A percentile compares a stretch with the other conserved stretches of the same genome.
phyloP scores from a whole-genome alignment of 345 rosid genomes.

The Brassica rapa region DNA sequence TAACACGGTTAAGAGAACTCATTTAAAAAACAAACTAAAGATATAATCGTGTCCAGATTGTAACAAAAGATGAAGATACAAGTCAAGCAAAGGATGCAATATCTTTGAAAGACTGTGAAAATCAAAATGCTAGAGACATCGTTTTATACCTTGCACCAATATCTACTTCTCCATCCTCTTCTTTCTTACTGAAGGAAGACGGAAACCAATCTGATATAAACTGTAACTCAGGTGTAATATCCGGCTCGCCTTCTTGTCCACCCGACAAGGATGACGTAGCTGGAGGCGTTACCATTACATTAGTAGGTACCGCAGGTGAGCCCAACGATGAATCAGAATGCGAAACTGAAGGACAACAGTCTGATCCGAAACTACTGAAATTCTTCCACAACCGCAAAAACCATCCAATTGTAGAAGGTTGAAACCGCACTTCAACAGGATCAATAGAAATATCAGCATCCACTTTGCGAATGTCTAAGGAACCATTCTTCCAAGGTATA shows the following conservation, averaged over 20 bases:
- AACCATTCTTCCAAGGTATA: constrained; percentile 96
- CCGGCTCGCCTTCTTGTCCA: constrained; percentile 48
- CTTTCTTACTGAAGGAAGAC: constrained; percentile 41
- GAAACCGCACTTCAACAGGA: constrained; percentile 75
- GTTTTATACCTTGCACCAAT: constrained; percentile 77
- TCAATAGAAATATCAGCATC: constrained; percentile 75
- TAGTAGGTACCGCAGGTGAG: constrained; percentile 38
- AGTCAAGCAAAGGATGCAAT: constrained; percentile 14
- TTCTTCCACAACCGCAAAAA: constrained; percentile 59
- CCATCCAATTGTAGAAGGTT: constrained; percentile 74
- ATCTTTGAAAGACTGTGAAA: constrained; percentile 19
- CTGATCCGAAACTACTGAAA: constrained; percentile 46
- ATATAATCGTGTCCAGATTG: constrained; percentile 11
- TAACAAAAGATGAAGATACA: constrained; percentile 8
- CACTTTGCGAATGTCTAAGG: constrained; percentile 82
- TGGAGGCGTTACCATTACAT: constrained; percentile 43
- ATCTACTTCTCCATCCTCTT: constrained; percentile 60
- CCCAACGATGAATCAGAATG: constrained; percentile 43
- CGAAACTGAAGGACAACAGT: constrained; percentile 50
- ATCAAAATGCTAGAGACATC: constrained; percentile 12
- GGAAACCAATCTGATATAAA: constrained; percentile 90
- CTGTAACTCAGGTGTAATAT: constrained; percentile 53
- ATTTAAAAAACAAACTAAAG: background rate
- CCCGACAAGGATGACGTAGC: constrained; percentile 41
- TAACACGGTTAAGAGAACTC: constrained; percentile 11